Percentiles rank a stretch among this genome's conserved stretches.
Evolutionary conservation across 2,329 filamentous ascomycete genomes (phyloP).

Genomic region (Colletotrichum gigasporum): DNA sequence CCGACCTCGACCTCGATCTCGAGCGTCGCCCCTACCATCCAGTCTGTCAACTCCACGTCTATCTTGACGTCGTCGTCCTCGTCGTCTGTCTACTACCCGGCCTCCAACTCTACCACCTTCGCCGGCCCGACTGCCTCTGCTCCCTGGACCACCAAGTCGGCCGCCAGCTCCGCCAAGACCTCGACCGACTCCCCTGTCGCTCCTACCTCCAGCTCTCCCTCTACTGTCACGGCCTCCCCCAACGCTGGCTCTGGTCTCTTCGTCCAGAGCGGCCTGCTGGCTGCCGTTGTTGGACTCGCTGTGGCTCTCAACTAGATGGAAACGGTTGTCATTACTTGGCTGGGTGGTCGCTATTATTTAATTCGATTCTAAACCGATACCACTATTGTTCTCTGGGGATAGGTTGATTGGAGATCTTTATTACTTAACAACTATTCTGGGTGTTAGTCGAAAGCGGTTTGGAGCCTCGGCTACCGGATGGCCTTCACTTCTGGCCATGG

Average conservation of each 20-base stretch:
- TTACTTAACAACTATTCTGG: conserved; percentile 4
- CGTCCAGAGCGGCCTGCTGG: conserved; percentile 50
- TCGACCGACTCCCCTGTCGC: conserved; percentile 22
- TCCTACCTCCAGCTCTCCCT: conserved; percentile 34
- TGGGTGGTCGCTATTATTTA: conserved; percentile 23
- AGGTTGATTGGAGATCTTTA: conserved; percentile 37
- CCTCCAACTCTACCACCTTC: conserved; percentile 45
- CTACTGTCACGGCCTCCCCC: conserved; percentile 37
- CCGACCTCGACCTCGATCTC: conserved; percentile 39
- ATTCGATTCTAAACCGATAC: conserved; percentile 29
- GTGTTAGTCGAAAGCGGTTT: conserved; percentile 11
- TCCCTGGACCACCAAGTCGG: conserved; percentile 37
- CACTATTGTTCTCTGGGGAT: conserved; percentile 38
- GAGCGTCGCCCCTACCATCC: conserved; percentile 21
- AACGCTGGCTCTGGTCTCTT: conserved; percentile 46
- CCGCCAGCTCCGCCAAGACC: conserved; percentile 32
- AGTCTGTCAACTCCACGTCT: conserved; percentile 36
- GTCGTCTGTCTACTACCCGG: conserved; percentile 39
- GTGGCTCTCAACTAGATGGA: conserved; percentile 41
- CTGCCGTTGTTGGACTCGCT: conserved; percentile 49
- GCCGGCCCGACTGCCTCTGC: conserved; percentile 35
- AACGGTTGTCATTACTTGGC: background rate
- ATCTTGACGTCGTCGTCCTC: conserved; percentile 6
- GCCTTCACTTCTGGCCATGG: conserved; percentile 30
- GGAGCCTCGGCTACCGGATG: conserved; percentile 29